Evolutionary conservation across 1,284 basidiomycete species (phyloP), one percentile per base, ranked within the genome.

Genomic region (Ustilago bromivora): DNA sequence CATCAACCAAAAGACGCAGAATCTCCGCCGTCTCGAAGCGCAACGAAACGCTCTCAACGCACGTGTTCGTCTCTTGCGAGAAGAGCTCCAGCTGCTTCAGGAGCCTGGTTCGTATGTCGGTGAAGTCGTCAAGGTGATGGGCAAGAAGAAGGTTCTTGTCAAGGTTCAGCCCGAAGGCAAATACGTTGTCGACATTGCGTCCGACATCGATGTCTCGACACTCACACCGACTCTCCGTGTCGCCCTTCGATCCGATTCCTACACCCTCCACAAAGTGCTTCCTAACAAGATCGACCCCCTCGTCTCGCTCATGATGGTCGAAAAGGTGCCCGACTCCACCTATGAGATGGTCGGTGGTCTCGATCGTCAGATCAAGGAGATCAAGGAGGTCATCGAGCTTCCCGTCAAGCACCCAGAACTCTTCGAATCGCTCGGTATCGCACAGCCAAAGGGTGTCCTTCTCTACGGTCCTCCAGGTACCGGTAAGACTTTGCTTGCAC

Each of bases 341-440:
- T 99, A 99, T 88, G 96, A 99, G 88, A 98, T 98, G 95, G 96
- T 99, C 78, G 96, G 96, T 57, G 96, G 96, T 85, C 90, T 99
- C 71, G 96, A 99, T 89, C 94, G 90, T 87, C 96, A 98, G 86
- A 99, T 99, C 87, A 98, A 98, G 87, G 96, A 98, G 88, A 98
- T 99, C 87, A 98, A 98, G 87, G 96, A 99, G 88, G 96, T 98
- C 83, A 98, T 99, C 87, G 96, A 98, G 87, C 88, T 98, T 40
- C 96, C 96, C 34, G 95, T 99, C 80, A 98, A 98, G 88, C 96
- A 98, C 85, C 96, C 96, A 1, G 96, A 98, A 87, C 90, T 98
- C 31, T 98, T 98, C 87, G 96, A 98, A 84, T 90, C 94, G 3
- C 91, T 98, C 59, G 96, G 96, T 85, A 98, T 98, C 84, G 95